Percentiles rank a stretch among this genome's conserved stretches.
Conservation (phyloP, 2,329 filamentous ascomycete species). For the Herpotrichia juniperi region DNA sequence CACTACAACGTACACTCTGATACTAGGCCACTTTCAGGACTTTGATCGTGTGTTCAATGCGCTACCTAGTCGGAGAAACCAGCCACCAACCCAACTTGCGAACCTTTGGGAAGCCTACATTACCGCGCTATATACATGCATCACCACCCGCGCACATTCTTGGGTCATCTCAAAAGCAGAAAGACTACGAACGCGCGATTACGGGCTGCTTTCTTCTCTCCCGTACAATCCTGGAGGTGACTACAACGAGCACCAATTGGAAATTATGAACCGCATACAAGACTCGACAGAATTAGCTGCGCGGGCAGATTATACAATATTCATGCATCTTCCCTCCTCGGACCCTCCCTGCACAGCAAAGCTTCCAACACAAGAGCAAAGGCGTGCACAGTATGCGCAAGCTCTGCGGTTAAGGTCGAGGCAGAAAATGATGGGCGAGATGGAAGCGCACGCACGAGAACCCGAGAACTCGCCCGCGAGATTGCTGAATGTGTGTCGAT, state of each 20-base stretch:
- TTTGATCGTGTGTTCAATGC: conserved; percentile 1
- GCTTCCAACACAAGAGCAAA: neutral
- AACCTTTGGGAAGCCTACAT: conserved; percentile 5
- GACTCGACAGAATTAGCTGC: neutral
- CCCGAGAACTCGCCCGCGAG: neutral
- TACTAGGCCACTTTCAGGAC: conserved; percentile 1
- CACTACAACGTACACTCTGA: neutral
- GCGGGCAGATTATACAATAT: conserved; percentile 2
- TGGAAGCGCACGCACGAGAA: neutral
- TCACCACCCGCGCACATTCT: conserved; percentile 2
- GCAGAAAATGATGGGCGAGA: neutral
- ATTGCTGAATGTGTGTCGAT: neutral
- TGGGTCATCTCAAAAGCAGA: conserved; percentile 4
- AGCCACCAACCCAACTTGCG: neutral
- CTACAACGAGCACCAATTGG: neutral
- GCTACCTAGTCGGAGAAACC: neutral
- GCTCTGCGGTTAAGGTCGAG: neutral
- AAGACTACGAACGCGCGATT: conserved; percentile 2
- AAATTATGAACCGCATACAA: conserved; percentile 4
- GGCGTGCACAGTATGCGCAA: neutral
- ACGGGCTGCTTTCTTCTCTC: neutral
- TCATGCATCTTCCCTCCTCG: neutral
- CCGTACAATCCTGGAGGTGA: neutral
- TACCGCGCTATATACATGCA: conserved; percentile 1
- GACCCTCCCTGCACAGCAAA: neutral